Percentiles rank a stretch among this genome's conserved stretches.
phyloP scores from a whole-genome alignment of 2,329 filamentous ascomycete genomes.

The Daldinia sp. region DNA sequence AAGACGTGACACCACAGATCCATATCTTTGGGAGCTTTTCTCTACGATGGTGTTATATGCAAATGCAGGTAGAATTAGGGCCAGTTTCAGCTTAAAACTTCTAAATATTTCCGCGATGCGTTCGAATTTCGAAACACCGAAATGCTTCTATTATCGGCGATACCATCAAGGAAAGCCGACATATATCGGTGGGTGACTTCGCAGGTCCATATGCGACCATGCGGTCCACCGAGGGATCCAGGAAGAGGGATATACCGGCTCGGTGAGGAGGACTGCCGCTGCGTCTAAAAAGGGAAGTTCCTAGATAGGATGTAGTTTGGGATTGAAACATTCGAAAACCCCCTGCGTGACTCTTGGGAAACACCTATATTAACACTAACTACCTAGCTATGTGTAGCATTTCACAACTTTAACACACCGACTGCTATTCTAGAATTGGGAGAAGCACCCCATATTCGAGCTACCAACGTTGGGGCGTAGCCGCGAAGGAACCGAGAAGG shows the following conservation, averaged over 20 bases:
- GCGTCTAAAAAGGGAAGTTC: background rate
- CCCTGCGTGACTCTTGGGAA: background rate
- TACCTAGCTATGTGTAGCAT: background rate
- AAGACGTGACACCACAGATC: background rate
- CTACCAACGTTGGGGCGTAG: background rate
- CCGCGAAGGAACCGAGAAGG: background rate
- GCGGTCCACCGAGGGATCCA: conserved; percentile 1
- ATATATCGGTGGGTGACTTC: background rate
- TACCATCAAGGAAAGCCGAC: background rate
- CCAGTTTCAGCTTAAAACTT: background rate
- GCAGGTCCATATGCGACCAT: conserved; percentile 1
- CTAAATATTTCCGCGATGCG: background rate
- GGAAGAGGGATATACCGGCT: background rate
- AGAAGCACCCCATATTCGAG: background rate
- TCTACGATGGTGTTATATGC: background rate
- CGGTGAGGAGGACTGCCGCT: background rate
- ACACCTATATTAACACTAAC: background rate
- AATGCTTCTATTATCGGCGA: background rate
- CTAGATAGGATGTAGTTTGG: background rate
- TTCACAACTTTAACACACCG: background rate
- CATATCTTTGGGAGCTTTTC: background rate
- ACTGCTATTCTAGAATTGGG: background rate
- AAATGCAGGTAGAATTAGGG: background rate
- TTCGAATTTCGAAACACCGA: background rate
- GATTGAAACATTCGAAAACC: conserved; percentile 13